Conservation (phyloP, 176 grass and related monocot genomes). For the Olyra latifolia region DNA sequence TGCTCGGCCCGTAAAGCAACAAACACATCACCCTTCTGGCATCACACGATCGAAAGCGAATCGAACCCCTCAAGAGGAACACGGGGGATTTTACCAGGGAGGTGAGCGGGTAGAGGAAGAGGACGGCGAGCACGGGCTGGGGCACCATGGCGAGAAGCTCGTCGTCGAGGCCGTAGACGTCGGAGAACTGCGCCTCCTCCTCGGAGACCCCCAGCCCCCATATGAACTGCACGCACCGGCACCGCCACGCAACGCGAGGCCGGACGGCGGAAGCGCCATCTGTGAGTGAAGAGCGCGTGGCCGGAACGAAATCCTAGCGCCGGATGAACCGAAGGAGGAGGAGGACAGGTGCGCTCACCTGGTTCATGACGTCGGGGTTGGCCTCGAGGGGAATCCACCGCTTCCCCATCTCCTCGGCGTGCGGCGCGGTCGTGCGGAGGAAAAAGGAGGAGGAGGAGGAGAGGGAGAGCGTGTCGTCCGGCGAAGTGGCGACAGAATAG, state of each 20-base stretch:
- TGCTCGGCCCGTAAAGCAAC: not conserved
- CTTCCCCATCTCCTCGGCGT: constrained; percentile 57
- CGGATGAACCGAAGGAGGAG: not conserved
- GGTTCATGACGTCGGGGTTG: constrained; percentile 98
- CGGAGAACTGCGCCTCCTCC: constrained; percentile 70
- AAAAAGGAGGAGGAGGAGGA: not conserved
- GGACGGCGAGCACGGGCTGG: constrained; percentile 85
- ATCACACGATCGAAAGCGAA: constrained; percentile 5
- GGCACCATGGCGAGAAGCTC: constrained; percentile 88
- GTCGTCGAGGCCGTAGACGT: constrained; percentile 94
- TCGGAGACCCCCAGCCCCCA: constrained; percentile 82
- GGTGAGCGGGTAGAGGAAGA: constrained; percentile 88
- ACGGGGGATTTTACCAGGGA: constrained; percentile 32
- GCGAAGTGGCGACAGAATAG: not conserved
- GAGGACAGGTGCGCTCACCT: constrained; percentile 42
- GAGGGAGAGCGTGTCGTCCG: not conserved
- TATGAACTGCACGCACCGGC: constrained; percentile 58
- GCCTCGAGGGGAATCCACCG: constrained; percentile 96
- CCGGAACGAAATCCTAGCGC: constrained; percentile 30
- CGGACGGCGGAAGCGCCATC: not conserved
- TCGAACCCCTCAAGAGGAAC: not conserved
- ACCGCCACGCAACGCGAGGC: not conserved
- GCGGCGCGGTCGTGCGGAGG: not conserved
- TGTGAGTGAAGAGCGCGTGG: not conserved
- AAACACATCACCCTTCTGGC: not conserved